Evolutionary conservation across 2,329 filamentous ascomycete species (phyloP).

Genomic region (Westerdykella aurantiaca): DNA sequence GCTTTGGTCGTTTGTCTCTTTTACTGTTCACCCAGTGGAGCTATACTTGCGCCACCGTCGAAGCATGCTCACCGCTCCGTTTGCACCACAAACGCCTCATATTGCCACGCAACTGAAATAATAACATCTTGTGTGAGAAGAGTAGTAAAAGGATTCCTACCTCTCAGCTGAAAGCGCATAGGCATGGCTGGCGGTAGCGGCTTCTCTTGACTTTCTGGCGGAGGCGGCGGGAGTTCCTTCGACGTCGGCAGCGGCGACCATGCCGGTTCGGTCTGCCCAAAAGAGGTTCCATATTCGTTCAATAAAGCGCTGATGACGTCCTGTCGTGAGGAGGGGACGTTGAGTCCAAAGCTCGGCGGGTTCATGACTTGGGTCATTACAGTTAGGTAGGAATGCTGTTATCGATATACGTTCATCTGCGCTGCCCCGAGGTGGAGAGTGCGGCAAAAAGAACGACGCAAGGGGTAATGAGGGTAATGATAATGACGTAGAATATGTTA

Average conservation of each 20-base stretch:
- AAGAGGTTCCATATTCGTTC: conserved; percentile 34
- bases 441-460: not conserved
- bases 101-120: too few species aligned
- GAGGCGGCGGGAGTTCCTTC: conserved; percentile 29
- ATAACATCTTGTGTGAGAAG: too few species aligned
- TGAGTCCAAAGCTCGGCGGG: conserved; percentile 17
- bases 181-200: conserved; percentile 21
- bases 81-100: too few species aligned
- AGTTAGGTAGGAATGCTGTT: not conserved
- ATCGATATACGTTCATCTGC: not conserved
- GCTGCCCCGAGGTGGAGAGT: conserved; percentile 4
- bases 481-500: conserved; percentile 7
- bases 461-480: conserved; percentile 12
- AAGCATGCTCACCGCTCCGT: too few species aligned
- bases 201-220: conserved; percentile 24
- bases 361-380: conserved; percentile 24
- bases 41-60: too few species aligned
- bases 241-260: conserved; percentile 20
- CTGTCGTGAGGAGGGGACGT: conserved; percentile 28
- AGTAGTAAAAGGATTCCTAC: conserved; percentile 13
- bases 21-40: too few species aligned
- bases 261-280: conserved; percentile 18
- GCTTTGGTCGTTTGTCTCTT: too few species aligned
- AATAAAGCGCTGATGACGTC: conserved; percentile 36
- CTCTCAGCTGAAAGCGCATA: conserved; percentile 32